Evolutionary conservation across 2,329 filamentous ascomycete species (phyloP), one percentile per base, ranked within the genome.

Genomic region (Xylogone sp.): DNA sequence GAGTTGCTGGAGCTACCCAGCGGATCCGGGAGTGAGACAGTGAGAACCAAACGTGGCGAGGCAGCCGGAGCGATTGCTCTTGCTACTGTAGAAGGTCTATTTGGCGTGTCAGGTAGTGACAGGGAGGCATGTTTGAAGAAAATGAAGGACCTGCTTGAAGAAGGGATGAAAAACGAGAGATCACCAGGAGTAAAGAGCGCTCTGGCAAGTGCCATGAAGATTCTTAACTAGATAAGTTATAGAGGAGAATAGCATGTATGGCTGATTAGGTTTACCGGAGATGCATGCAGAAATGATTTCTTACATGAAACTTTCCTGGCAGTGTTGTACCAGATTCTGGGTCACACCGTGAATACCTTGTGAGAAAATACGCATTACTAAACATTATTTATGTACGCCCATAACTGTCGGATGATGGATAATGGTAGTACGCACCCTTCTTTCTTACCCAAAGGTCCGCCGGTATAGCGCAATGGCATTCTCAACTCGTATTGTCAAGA

Each of bases 31-130:
- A 64, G 53, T 43, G 66, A 68, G 47, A 50, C 52, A 2, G 53
- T 66, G 51, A 59, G 66, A 48, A 49, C 58, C 8, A 68, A 67
- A 55, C 61, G 64, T 34, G 62, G 54, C 1, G 65, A 68, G 42
- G 65, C 66, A 22, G 64, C 62, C 10, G 61, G 63, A 24, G 57
- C 56, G 50, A 57, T 68, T 7, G 57, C 61, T 3, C 53, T 58
- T 43, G 60, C 61, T 4, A 47, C 64, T 29, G 48, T 48, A 6
- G 55, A 53, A 20, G 63, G 62, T 2, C 53, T 63, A 1, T 67
- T 67, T 55, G 65, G 65, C 1, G 52, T 50, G 50, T 53, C 45
- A n/a, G 48, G 43, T 22, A 59, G 63, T 7, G 60, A 53, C 2
- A 58, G 58, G 47, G 54, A 56, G 18, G 55, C 52, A 16, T 56